Conservation (phyloP, 805 yeast genomes). For the Kodamaea laetipori region DNA sequence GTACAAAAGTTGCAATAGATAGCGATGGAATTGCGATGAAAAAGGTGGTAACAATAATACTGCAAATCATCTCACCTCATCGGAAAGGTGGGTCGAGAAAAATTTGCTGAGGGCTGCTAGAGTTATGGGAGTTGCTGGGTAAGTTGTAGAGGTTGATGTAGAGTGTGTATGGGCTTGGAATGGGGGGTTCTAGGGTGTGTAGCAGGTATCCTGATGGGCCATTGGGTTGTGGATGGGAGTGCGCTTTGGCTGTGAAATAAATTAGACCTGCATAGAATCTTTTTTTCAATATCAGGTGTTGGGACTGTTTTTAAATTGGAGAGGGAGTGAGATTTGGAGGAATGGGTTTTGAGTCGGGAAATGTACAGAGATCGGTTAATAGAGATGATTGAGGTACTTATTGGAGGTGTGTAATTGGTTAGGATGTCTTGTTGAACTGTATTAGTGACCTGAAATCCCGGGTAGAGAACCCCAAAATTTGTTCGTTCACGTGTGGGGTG, state of each 20-base stretch:
- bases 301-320: no score
- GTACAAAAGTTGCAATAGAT: constrained; percentile 10
- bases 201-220: not conserved
- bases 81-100: constrained; percentile 2
- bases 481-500: no score
- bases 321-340: no score
- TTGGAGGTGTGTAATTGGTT: not conserved
- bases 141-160: not conserved
- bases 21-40: constrained; percentile 8
- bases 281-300: no score
- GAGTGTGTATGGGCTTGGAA: no score
- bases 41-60: constrained; percentile 7
- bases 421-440: not conserved
- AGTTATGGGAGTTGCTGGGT: not conserved
- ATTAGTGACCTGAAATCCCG: no score
- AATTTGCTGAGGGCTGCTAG: not conserved
- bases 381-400: not conserved
- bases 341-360: no score
- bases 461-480: no score
- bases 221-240: not conserved
- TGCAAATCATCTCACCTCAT: constrained; percentile 7
- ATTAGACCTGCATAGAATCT: not conserved
- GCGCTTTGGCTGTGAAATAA: not conserved
- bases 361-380: not conserved
- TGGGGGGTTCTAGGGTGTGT: no score